Evolutionary conservation across 2,329 filamentous ascomycete species (phyloP).

Genomic region (Stylonectria norvegica): DNA sequence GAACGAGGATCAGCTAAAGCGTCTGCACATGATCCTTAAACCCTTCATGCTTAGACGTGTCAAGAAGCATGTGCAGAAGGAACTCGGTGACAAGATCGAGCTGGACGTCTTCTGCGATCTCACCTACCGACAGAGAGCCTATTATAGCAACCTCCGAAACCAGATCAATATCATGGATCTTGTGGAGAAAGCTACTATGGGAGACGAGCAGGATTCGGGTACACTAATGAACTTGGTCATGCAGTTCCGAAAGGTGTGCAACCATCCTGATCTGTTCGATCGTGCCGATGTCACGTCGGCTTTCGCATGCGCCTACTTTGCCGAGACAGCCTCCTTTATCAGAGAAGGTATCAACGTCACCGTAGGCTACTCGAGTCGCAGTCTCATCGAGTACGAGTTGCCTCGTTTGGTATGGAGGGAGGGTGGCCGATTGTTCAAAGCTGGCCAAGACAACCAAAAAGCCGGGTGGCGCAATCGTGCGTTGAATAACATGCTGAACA

Average conservation of each 20-base stretch:
- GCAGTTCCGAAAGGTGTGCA: slow-evolving; percentile 99
- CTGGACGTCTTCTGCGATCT: slow-evolving; percentile 94
- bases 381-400: slow-evolving; percentile 77
- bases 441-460: slow-evolving; percentile 67
- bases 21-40: slow-evolving; percentile 97
- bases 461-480: slow-evolving; percentile 81
- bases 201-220: slow-evolving; percentile 90
- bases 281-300: slow-evolving; percentile 88
- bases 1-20: slow-evolving; percentile 95
- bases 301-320: slow-evolving; percentile 79
- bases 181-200: slow-evolving; percentile 92
- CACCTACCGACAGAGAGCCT: slow-evolving; percentile 90
- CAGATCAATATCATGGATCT: slow-evolving; percentile 99
- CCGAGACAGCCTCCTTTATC: slow-evolving; percentile 91
- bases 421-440: slow-evolving; percentile 69
- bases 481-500: slow-evolving; percentile 78
- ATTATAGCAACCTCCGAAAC: slow-evolving; percentile 88
- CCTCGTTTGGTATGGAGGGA: slow-evolving; percentile 81
- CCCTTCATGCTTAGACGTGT: slow-evolving; percentile 99
- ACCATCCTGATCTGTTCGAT: slow-evolving; percentile 96
- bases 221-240: slow-evolving; percentile 99
- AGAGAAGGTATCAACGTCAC: slow-evolving; percentile 78
- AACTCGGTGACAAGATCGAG: slow-evolving; percentile 98
- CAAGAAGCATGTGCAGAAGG: slow-evolving; percentile 99
- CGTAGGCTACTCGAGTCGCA: slow-evolving; percentile 85